Percentiles rank a stretch among this genome's conserved stretches.
phyloP scores from a whole-genome alignment of 371 early-diverging fungal species.

The Mortierella sp. region DNA sequence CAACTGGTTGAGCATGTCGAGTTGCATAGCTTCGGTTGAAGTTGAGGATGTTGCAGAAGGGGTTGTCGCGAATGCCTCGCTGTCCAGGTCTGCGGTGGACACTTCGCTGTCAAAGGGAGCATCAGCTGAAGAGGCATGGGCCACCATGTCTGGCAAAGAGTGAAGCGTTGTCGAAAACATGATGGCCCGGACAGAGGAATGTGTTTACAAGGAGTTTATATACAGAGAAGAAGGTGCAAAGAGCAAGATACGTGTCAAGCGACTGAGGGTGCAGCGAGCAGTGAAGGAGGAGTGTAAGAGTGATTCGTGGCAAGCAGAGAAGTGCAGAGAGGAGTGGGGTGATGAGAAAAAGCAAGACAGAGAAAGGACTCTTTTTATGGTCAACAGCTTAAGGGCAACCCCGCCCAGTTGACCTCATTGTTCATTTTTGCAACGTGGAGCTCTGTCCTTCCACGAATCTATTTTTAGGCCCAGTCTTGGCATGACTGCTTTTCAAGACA shows the following conservation, averaged over 20 bases:
- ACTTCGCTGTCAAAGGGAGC: conserved; percentile 56
- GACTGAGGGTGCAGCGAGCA: background rate
- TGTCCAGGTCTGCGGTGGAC: conserved; percentile 57
- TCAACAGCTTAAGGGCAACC: background rate
- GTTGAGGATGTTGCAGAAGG: conserved; percentile 49
- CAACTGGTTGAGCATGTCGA: conserved; percentile 37
- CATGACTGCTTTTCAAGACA: background rate
- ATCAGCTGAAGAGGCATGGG: conserved; percentile 58
- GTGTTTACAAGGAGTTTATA: conserved; percentile 37
- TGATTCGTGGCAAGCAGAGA: background rate
- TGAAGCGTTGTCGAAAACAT: conserved; percentile 53
- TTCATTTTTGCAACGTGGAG: conserved; percentile 43
- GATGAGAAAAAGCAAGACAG: conserved; percentile 24
- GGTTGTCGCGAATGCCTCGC: conserved; percentile 55
- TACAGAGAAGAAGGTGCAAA: conserved; percentile 12
- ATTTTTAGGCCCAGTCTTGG: conserved; percentile 7
- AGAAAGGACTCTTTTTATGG: conserved; percentile 13
- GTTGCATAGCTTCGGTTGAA: conserved; percentile 13
- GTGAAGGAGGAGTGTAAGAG: too few species aligned
- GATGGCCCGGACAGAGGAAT: conserved; percentile 56
- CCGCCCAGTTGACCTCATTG: too few species aligned
- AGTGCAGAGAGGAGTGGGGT: conserved; percentile 3
- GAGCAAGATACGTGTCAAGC: conserved; percentile 30
- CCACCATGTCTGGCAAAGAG: conserved; percentile 53
- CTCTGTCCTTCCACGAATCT: background rate